phyloP scores from a whole-genome alignment of 331 rosid species.

The Ulmus americana region DNA sequence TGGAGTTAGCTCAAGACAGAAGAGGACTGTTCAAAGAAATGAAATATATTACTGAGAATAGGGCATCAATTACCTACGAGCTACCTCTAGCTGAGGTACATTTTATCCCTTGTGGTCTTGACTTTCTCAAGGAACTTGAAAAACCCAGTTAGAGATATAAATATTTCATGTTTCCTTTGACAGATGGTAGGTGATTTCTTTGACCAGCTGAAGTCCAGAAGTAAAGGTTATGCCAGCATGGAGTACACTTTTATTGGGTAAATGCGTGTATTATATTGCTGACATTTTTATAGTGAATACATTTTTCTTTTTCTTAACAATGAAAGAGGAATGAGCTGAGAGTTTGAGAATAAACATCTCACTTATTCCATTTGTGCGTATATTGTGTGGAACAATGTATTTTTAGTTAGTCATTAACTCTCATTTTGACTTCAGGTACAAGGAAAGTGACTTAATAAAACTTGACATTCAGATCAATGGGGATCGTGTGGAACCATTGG shows the following conservation, averaged over 20 bases:
- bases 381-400: neutral
- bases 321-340: too few species aligned
- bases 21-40: constrained; percentile 76
- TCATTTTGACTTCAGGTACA: constrained; percentile 47
- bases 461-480: constrained; percentile 83
- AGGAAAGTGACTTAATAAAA: constrained; percentile 63
- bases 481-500: constrained; percentile 69
- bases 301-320: too few species aligned
- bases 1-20: constrained; percentile 45
- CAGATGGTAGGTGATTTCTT: constrained; percentile 93
- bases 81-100: constrained; percentile 70
- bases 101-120: constrained; percentile 7
- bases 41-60: constrained; percentile 67
- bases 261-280: constrained; percentile 9
- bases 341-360: too few species aligned
- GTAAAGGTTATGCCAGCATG: constrained; percentile 92
- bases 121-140: constrained; percentile 12
- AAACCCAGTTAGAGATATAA: too few species aligned
- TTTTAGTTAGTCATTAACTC: constrained; percentile 7
- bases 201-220: constrained; percentile 88
- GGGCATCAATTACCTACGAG: constrained; percentile 64
- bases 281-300: neutral
- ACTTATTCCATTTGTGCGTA: too few species aligned
- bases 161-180: constrained; percentile 12
- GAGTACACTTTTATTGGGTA: constrained; percentile 64